Percentiles rank a stretch among this genome's conserved stretches.
Evolutionary conservation across 371 early-diverging fungal genomes (phyloP).

Genomic region (Vairimorpha necatrix): DNA sequence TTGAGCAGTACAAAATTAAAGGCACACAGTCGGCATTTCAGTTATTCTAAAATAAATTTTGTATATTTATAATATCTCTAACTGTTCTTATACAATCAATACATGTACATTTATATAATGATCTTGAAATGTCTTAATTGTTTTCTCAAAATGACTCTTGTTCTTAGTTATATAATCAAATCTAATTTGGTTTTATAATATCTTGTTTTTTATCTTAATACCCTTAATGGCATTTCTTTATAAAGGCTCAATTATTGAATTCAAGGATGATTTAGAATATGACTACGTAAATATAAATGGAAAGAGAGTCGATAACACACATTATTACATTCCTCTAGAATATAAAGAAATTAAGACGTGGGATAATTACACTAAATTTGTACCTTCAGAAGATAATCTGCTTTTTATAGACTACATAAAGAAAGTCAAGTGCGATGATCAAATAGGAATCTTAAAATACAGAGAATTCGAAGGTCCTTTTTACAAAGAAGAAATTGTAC

Average conservation of each 20-base stretch:
- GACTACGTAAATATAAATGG: background rate
- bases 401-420: slow-evolving; percentile 31
- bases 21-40: background rate
- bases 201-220: too few species aligned
- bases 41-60: slow-evolving; percentile 10
- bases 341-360: background rate
- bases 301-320: background rate
- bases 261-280: background rate
- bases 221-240: too few species aligned
- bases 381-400: background rate
- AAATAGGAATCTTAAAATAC: slow-evolving; percentile 12
- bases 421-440: background rate
- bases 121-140: too few species aligned
- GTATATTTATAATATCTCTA: too few species aligned
- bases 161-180: too few species aligned
- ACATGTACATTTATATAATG: too few species aligned
- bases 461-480: slow-evolving; percentile 29
- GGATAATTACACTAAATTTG: background rate
- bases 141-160: too few species aligned
- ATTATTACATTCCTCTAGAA: background rate
- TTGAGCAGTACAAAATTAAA: slow-evolving; percentile 67
- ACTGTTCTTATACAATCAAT: too few species aligned
- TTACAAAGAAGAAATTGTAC: slow-evolving; percentile 2
- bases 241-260: background rate
- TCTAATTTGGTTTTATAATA: too few species aligned